Conservation (phyloP, 78 protist species). For the Dictyostelium firmibasis region DNA sequence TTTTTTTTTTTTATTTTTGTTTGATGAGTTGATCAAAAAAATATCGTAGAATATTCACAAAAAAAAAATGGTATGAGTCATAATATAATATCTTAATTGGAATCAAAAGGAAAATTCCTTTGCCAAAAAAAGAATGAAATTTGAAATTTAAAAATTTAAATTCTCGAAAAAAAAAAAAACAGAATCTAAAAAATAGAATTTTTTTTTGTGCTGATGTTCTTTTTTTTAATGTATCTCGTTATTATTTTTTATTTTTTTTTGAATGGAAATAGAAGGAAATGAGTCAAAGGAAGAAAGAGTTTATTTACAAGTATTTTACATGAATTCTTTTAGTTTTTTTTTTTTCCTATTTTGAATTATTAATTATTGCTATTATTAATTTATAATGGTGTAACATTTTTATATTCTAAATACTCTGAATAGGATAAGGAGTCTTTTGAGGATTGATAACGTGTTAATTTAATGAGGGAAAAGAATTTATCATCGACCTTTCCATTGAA, state of each 20-base stretch:
- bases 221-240: too few species aligned
- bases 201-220: too few species aligned
- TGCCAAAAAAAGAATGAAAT: not conserved
- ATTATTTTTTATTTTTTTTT: too few species aligned
- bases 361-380: not conserved
- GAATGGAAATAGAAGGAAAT: not conserved
- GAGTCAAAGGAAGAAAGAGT: not conserved
- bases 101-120: not conserved
- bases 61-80: not conserved
- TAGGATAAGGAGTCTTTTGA: constrained; percentile 39
- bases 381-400: not conserved
- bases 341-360: not conserved
- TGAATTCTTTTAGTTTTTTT: not conserved
- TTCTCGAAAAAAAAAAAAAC: not conserved
- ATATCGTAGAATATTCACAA: not conserved
- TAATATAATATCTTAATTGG: not conserved
- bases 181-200: too few species aligned
- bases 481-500: constrained; percentile 48
- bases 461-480: not conserved
- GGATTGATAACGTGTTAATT: constrained; percentile 79
- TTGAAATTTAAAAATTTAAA: too few species aligned
- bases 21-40: not conserved
- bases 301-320: not conserved
- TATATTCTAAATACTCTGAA: not conserved
- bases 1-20: too few species aligned